Conservation (phyloP, 2,329 filamentous ascomycete genomes). For the Fusarium chlamydosporum region DNA sequence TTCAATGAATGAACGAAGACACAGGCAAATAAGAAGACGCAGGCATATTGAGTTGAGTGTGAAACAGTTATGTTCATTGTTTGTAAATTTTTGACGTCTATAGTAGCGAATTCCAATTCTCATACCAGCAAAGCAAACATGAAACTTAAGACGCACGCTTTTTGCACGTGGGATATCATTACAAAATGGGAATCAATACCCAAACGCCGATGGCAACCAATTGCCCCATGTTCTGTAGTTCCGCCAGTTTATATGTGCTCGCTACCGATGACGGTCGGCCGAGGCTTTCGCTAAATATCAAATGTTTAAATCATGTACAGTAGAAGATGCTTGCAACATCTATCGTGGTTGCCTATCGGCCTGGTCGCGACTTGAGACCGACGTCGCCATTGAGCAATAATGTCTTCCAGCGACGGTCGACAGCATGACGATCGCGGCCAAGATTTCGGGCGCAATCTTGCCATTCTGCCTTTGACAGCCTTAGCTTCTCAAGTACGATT, state of each 20-base stretch:
- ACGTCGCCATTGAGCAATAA: conserved; percentile 72
- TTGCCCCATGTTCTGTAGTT: conserved; percentile 41
- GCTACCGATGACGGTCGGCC: conserved; percentile 22
- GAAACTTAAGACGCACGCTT: conserved; percentile 41
- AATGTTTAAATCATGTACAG: conserved; percentile 37
- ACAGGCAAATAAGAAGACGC: neutral
- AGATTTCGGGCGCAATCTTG: conserved; percentile 75
- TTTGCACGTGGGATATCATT: conserved; percentile 47
- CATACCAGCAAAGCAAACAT: conserved; percentile 31
- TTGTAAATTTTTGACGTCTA: conserved; percentile 30
- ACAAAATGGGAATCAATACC: conserved; percentile 38
- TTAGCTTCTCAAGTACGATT: conserved; percentile 75
- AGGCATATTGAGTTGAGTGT: neutral
- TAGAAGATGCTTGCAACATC: conserved; percentile 21
- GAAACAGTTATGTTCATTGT: conserved; percentile 14
- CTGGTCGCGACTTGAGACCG: conserved; percentile 66
- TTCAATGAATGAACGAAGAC: too few relatives aligned
- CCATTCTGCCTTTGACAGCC: conserved; percentile 75
- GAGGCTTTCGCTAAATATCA: conserved; percentile 41
- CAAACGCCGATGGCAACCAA: conserved; percentile 43
- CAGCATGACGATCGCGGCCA: conserved; percentile 70
- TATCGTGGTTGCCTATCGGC: conserved; percentile 64
- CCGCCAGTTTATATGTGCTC: conserved; percentile 38
- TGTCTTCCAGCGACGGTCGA: conserved; percentile 74
- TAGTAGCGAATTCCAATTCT: conserved; percentile 20